Evolutionary conservation across 768 basidiomycete species (phyloP).

Genomic region (Russula sp.): DNA sequence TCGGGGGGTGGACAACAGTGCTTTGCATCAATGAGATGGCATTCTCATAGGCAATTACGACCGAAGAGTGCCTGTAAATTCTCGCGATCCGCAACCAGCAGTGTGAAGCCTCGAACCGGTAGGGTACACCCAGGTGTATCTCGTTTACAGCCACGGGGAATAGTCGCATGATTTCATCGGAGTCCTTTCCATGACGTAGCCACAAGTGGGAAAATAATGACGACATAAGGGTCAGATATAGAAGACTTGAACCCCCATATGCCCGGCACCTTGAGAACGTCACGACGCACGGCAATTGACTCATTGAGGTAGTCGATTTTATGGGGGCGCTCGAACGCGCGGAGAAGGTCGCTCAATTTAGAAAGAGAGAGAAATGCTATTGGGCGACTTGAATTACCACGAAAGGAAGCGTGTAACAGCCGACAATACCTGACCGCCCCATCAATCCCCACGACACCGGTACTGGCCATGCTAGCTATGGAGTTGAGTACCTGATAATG

Average conservation of each 20-base stretch:
- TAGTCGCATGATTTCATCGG: conserved; percentile 1
- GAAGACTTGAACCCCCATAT: accelerated
- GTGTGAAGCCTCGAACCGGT: background rate
- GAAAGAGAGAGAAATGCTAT: background rate
- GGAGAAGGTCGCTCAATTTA: background rate
- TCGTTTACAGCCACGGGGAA: background rate
- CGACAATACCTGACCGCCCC: background rate
- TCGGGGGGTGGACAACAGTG: background rate
- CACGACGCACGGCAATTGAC: background rate
- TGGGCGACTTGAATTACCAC: no score
- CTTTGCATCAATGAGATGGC: conserved; percentile 6
- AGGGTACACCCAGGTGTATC: background rate
- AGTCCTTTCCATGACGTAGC: background rate
- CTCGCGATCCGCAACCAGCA: background rate
- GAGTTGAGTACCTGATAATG: background rate
- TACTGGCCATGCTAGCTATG: background rate
- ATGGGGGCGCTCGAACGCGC: background rate
- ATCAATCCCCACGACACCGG: background rate
- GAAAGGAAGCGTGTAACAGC: background rate
- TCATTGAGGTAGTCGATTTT: background rate
- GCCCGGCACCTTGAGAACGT: background rate
- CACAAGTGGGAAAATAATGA: background rate
- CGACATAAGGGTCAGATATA: background rate
- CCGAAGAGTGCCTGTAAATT: background rate
- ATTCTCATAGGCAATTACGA: background rate